Conservation (phyloP, 805 yeast species). For the Candida jianshihensis region DNA sequence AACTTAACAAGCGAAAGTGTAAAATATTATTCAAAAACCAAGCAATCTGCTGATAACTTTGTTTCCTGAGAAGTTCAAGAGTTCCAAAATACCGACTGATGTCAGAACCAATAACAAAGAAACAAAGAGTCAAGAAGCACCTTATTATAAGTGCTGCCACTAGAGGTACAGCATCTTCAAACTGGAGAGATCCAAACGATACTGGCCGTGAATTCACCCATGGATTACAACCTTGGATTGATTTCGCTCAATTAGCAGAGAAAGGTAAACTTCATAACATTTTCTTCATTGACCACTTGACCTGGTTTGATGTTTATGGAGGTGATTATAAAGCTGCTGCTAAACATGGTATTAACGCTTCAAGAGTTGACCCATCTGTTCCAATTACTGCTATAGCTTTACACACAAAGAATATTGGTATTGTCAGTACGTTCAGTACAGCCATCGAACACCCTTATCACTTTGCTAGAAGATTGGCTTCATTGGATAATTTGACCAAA, state of each 20-base stretch:
- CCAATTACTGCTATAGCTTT: conserved; percentile 34
- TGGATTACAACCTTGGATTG: conserved; percentile 27
- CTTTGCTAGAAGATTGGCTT: conserved; percentile 32
- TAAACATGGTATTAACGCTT: conserved; percentile 10
- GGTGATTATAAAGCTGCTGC: conserved; percentile 12
- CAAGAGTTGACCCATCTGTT: conserved; percentile 31
- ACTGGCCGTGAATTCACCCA: conserved; percentile 1
- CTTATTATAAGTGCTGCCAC: conserved; percentile 3
- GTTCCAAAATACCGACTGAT: neutral
- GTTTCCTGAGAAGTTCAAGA: neutral
- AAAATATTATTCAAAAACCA: too few relatives aligned
- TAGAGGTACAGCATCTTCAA: neutral
- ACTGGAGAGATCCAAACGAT: conserved; percentile 8
- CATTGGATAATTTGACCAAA: conserved; percentile 33
- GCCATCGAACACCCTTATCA: conserved; percentile 34
- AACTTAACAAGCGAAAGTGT: too few relatives aligned
- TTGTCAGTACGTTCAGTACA: conserved; percentile 34
- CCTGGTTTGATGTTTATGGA: conserved; percentile 31
- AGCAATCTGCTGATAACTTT: too few relatives aligned
- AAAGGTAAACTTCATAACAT: conserved; percentile 29
- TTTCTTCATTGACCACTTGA: conserved; percentile 32
- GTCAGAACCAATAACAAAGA: conserved; percentile 3
- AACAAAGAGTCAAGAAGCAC: conserved; percentile 3
- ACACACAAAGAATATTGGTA: conserved; percentile 28
- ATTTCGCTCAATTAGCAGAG: conserved; percentile 29